Evolutionary conservation across 2,329 filamentous ascomycete genomes (phyloP).

Genomic region (Paecilomyces sp.): DNA sequence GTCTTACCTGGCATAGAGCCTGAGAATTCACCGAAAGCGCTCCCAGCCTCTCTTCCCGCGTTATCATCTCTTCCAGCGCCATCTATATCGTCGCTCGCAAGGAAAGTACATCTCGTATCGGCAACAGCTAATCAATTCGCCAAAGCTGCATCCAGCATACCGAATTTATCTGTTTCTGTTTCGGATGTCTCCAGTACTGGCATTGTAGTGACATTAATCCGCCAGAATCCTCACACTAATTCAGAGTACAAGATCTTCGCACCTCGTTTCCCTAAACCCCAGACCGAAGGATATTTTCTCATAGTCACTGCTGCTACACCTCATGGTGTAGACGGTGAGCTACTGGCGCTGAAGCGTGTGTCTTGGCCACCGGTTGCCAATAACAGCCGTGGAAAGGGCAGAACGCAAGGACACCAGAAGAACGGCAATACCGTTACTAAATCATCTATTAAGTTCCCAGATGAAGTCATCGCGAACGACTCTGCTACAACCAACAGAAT

Average conservation of each 20-base stretch:
- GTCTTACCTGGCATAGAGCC: conserved; percentile 66
- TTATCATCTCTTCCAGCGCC: conserved; percentile 21
- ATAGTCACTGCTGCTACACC: conserved; percentile 50
- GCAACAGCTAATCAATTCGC: conserved; percentile 29
- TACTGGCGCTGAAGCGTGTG: conserved; percentile 79
- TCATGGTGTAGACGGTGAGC: conserved; percentile 56
- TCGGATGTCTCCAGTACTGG: conserved; percentile 55
- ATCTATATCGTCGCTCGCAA: conserved; percentile 18
- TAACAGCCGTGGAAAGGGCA: conserved; percentile 10
- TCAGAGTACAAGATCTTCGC: conserved; percentile 72
- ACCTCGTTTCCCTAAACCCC: conserved; percentile 85
- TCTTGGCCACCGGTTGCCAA: conserved; percentile 54
- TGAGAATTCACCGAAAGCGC: conserved; percentile 13
- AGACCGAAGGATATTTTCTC: conserved; percentile 90
- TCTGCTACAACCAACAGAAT: conserved; percentile 45
- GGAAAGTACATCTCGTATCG: conserved; percentile 20
- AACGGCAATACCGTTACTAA: conserved; percentile 14
- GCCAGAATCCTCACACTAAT: conserved; percentile 60
- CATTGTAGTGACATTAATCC: conserved; percentile 51
- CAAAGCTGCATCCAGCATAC: conserved; percentile 60
- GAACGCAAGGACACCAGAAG: conserved; percentile 5
- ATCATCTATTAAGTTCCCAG: conserved; percentile 26
- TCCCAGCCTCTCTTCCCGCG: conserved; percentile 24
- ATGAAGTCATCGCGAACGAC: conserved; percentile 6
- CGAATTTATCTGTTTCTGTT: conserved; percentile 59